These are phyloP conservation scores for Leccinum sublutescens DNA, from an alignment of 768 basidiomycete genomes.

Conservation along the genomic window DNA sequence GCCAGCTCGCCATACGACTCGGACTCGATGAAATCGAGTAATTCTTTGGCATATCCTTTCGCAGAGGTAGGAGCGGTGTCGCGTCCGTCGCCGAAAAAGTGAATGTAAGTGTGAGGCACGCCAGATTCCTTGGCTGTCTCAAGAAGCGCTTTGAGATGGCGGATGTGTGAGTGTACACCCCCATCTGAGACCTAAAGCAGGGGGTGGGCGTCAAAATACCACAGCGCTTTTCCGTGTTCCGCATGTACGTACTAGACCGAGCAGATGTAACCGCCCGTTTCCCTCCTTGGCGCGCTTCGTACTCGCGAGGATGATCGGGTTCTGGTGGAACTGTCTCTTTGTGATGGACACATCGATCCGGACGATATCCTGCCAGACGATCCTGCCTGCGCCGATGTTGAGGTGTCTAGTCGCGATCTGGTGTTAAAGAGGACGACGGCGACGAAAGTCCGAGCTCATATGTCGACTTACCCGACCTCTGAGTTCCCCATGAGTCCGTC, in stretches of 20 bases:
- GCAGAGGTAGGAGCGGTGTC: constrained; percentile 91
- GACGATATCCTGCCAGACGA: constrained; percentile 98
- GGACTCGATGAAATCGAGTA: constrained; percentile 74
- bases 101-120: constrained; percentile 84
- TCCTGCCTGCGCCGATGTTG: constrained; percentile 91
- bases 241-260: constrained; percentile 66
- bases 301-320: constrained; percentile 65
- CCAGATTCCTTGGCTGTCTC: constrained; percentile 85
- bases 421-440: not conserved
- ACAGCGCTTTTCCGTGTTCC: not conserved
- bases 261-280: constrained; percentile 82
- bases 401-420: constrained; percentile 59
- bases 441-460: not conserved
- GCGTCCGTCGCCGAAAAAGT: constrained; percentile 94
- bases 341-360: constrained; percentile 91
- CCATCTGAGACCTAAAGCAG: constrained; percentile 80
- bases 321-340: constrained; percentile 84
- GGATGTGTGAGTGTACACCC: constrained; percentile 95
- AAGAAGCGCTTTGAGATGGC: constrained; percentile 85
- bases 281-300: constrained; percentile 78
- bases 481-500: constrained; percentile 98
- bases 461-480: constrained; percentile 79
- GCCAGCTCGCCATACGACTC: constrained; percentile 79
- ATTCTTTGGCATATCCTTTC: constrained; percentile 69
- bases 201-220: constrained; percentile 4